Base-by-base conservation (phyloP, 257 asterid species). In the Solanum sitiens region DNA sequence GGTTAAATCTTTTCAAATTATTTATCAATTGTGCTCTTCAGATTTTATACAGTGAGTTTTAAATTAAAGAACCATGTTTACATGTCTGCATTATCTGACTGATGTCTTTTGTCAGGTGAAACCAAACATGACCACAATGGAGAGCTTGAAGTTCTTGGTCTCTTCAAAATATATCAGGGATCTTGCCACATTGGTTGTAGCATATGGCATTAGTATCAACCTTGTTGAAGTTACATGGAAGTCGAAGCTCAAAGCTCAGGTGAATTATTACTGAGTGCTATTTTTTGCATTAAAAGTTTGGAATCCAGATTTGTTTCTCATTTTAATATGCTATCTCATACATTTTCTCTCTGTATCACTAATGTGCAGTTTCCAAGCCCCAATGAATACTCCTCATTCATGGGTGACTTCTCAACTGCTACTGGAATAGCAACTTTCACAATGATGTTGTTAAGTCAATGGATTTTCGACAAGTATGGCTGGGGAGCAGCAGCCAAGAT, bases 191-290 rank as follows among this genome's bases (percentile, higher is more conserved):
- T 91, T 97, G 92, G 99, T 97, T 33, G 99, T 97, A 32, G 99
- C 99, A 40, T 97, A 97, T 77, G 99, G 99, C 59, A 96, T 97
- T 63, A 96, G 99, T 92, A 97, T 97, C 88, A 97, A 97, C 91
- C 98, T 97, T 47, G 99, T 97, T 2, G 99, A 97, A 91, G 99
- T 97, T 83, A 97, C 99, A 15, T 97, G 99, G 99, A 97, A 97
- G 87, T 97, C 99, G 3, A 97, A 97, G 94, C 99, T 96, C 92
- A 97, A 97, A 93, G 99, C 99, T 88, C 99, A 97, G 99, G 99
- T 96, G 90, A 88, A 77, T 45, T 11, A 40, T 35, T 37, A 59
- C 71, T 32, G 40, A 30, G 13, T 80, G 20, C 16, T 80, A 9
- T 8, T 30, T 5, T 16, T 80, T 50, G 10, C 6, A 23, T 5